phyloP scores from a whole-genome alignment of 2,329 filamentous ascomycete species.

The Epichloe sylvatica region DNA sequence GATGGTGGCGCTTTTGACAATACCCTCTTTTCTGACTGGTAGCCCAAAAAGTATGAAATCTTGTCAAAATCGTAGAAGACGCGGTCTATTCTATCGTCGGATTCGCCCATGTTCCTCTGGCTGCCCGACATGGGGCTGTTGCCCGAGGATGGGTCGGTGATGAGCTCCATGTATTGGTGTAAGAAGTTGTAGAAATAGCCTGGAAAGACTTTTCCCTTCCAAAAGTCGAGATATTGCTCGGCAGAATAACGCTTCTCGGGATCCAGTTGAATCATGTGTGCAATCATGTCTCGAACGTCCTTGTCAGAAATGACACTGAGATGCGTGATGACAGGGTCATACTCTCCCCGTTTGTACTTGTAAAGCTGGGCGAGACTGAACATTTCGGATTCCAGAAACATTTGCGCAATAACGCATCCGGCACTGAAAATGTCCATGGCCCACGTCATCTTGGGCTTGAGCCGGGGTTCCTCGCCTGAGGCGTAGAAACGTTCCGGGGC shows the following conservation, averaged over 20 bases:
- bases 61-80: slow-evolving; percentile 95
- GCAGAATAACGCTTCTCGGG: slow-evolving; percentile 85
- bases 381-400: slow-evolving; percentile 91
- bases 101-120: slow-evolving; percentile 60
- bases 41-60: slow-evolving; percentile 85
- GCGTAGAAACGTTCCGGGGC: slow-evolving; percentile 84
- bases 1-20: slow-evolving; percentile 14
- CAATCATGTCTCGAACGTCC: slow-evolving; percentile 75
- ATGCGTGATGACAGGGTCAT: slow-evolving; percentile 70
- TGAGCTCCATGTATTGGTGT: slow-evolving; percentile 92
- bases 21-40: slow-evolving; percentile 37
- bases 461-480: slow-evolving; percentile 50
- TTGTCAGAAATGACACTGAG: slow-evolving; percentile 77
- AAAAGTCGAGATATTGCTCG: slow-evolving; percentile 86
- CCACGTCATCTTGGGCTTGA: slow-evolving; percentile 54
- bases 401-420: slow-evolving; percentile 90
- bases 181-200: slow-evolving; percentile 96
- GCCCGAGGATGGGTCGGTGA: slow-evolving; percentile 79
- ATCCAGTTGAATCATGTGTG: slow-evolving; percentile 91
- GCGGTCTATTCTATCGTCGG: slow-evolving; percentile 86
- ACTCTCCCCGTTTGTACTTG: slow-evolving; percentile 85
- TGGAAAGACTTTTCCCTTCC: slow-evolving; percentile 83
- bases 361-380: slow-evolving; percentile 95
- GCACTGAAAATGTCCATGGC: slow-evolving; percentile 98
- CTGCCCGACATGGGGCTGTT: slow-evolving; percentile 56